Percentiles rank a stretch among this genome's conserved stretches.
phyloP scores from a whole-genome alignment of 176 grass and related monocot genomes.

The Metroxylon sagu region DNA sequence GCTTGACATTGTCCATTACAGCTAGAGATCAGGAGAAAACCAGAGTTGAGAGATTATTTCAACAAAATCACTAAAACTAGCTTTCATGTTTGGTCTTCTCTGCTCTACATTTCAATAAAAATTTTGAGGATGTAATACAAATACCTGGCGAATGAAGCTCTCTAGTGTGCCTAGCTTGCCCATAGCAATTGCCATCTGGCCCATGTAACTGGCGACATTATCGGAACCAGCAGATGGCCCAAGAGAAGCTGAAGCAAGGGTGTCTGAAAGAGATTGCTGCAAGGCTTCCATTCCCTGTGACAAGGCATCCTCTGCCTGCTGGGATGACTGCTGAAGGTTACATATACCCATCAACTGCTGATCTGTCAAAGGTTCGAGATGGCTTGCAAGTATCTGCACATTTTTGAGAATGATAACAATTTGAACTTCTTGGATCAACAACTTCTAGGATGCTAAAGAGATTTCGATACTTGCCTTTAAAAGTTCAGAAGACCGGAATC shows the following conservation, averaged over 20 bases:
- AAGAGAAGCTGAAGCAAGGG: slow-evolving; percentile 31
- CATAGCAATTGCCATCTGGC: slow-evolving; percentile 95
- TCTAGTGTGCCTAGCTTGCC: slow-evolving; percentile 69
- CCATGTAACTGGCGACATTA: slow-evolving; percentile 81
- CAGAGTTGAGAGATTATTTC: too few relatives aligned
- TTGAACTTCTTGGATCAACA: not conserved
- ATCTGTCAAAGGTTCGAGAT: slow-evolving; percentile 62
- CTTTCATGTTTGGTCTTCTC: too few relatives aligned
- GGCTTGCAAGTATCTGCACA: slow-evolving; percentile 43
- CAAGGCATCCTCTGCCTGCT: slow-evolving; percentile 86
- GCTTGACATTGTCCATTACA: too few relatives aligned
- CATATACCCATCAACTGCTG: slow-evolving; percentile 88
- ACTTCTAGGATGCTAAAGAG: too few relatives aligned
- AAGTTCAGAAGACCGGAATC: slow-evolving; percentile 77
- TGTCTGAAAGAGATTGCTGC: slow-evolving; percentile 62
- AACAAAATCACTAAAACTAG: too few relatives aligned
- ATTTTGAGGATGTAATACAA: too few relatives aligned
- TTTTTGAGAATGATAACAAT: not conserved
- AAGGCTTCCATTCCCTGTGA: slow-evolving; percentile 95
- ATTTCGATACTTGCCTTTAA: slow-evolving; percentile 30
- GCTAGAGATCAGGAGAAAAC: too few relatives aligned
- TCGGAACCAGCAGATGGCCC: slow-evolving; percentile 9
- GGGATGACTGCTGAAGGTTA: slow-evolving; percentile 68
- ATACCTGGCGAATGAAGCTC: slow-evolving; percentile 82
- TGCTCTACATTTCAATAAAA: too few relatives aligned